phyloP scores from a whole-genome alignment of 177 flowering plant species.

The Vitis hybrid region DNA sequence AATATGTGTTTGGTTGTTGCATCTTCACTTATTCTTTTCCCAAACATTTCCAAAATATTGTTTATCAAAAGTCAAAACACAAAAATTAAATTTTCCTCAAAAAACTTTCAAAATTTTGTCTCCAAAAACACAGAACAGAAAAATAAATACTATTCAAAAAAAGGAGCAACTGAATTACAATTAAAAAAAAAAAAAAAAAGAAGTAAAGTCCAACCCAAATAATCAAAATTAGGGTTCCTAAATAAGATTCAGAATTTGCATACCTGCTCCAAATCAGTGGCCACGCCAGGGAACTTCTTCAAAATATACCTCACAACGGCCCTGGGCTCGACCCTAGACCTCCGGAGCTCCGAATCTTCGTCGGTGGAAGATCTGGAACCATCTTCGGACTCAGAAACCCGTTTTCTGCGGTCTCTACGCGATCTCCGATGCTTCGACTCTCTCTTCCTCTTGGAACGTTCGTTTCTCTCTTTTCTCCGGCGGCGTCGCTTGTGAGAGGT shows the following conservation, averaged over 20 bases:
- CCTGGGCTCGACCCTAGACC: conserved; percentile 32
- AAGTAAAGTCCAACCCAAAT: neutral
- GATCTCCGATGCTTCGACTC: conserved; percentile 25
- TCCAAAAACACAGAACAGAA: no score
- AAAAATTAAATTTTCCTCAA: no score
- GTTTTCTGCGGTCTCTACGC: conserved; percentile 23
- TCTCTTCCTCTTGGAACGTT: conserved; percentile 15
- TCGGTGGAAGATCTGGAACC: conserved; percentile 19
- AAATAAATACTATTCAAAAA: no score
- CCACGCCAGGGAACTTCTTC: conserved; percentile 53
- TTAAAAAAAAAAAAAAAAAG: no score
- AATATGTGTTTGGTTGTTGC: no score
- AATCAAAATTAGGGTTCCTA: neutral
- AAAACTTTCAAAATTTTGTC: no score
- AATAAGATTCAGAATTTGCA: neutral
- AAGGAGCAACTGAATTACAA: neutral
- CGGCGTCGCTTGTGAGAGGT: neutral
- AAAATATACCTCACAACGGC: conserved; percentile 37
- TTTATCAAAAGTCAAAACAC: no score
- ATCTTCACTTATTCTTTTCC: no score
- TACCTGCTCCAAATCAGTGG: conserved; percentile 63
- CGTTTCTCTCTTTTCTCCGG: conserved; percentile 11
- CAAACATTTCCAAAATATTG: no score
- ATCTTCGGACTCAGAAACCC: conserved; percentile 19
- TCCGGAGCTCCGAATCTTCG: conserved; percentile 14